A percentile compares a stretch with the other conserved stretches of the same genome.
phyloP scores from a whole-genome alignment of 345 rosid species.

The Crucihimalaya himalaica region DNA sequence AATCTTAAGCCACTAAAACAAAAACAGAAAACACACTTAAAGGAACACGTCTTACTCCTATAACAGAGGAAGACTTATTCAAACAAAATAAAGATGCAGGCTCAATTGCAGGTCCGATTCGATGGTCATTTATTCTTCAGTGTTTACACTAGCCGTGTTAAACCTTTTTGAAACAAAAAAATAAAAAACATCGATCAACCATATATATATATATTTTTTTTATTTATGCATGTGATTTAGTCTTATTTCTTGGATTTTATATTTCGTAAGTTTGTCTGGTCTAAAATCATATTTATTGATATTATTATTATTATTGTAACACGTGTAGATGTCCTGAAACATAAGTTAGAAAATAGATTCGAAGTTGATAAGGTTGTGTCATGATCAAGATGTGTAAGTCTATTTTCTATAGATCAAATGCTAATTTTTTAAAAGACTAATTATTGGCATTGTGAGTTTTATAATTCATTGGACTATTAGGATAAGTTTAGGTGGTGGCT shows the following conservation, averaged over 20 bases:
- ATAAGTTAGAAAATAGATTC: slow-evolving; percentile 11
- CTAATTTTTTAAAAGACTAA: not conserved
- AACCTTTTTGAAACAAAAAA: not conserved
- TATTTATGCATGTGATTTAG: slow-evolving; percentile 35
- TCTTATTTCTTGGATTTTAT: slow-evolving; percentile 10
- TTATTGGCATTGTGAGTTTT: slow-evolving; percentile 6
- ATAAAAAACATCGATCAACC: too few relatives aligned
- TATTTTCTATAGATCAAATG: slow-evolving; percentile 12
- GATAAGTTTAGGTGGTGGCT: not conserved
- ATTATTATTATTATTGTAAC: not conserved
- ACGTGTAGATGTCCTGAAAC: slow-evolving; percentile 30
- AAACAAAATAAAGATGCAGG: too few relatives aligned
- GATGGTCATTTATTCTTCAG: too few relatives aligned
- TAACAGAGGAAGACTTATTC: too few relatives aligned
- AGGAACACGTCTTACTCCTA: too few relatives aligned
- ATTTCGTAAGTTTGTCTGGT: slow-evolving; percentile 15
- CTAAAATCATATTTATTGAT: not conserved
- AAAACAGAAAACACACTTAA: too few relatives aligned
- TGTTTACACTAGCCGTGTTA: slow-evolving; percentile 6
- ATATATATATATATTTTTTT: too few relatives aligned
- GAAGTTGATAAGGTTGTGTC: slow-evolving; percentile 22
- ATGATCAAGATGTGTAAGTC: slow-evolving; percentile 19
- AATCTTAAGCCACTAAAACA: too few relatives aligned
- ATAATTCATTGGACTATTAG: not conserved
- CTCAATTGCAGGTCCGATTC: too few relatives aligned